Base-by-base conservation (phyloP, 1,284 basidiomycete genomes). In the Athelia sp. region DNA sequence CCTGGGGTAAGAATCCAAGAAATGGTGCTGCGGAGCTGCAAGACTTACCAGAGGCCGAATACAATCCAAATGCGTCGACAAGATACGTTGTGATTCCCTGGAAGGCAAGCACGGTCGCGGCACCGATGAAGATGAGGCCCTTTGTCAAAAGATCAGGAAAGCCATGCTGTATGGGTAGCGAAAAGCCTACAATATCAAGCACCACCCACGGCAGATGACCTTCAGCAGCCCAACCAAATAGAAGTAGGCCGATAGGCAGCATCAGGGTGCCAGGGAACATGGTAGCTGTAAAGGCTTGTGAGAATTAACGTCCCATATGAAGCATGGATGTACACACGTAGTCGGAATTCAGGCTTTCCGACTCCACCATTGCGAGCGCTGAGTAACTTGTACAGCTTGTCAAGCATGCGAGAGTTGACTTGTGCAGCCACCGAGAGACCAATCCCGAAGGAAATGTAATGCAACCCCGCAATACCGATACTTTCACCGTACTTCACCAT, bases 11-110 rank as follows among this genome's bases (percentile, higher is more conserved):
- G 26, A 29, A 29, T 13, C 13, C 6, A 13, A 29, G 26, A 4
- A 29, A 29, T 29, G 13, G n/a, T 29, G 13, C 13, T 29, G 26
- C 6, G 13, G 26, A 29, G 26, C 26, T 6, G 13, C 13, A 13
- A 29, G 13, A 29, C 6, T 29, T 29, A 29, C 26, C 26, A 8
- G 76, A 78, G 1, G 79, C 78, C 22, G 79, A 73, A 50, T 78
- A 65, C 24, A 78, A 64, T 0, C 79, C 74, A 58, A 82, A 82
- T 0, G 76, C 63, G 52, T 80, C 78, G 40, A 82, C 71, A 36
- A 82, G 60, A 50, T 85, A 79, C 1, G 70, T 74, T 53, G 76
- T 74, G 32, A 76, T 75, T 26, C 63, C 61, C 54, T 75, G 75
- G 56, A 73, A 77, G 54, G 66, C 70, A 4, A 78, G 55, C 35